These are phyloP conservation scores for Penicillium sp. DNA, from an alignment of 2,329 filamentous ascomycete genomes.

Conservation along the genomic window DNA sequence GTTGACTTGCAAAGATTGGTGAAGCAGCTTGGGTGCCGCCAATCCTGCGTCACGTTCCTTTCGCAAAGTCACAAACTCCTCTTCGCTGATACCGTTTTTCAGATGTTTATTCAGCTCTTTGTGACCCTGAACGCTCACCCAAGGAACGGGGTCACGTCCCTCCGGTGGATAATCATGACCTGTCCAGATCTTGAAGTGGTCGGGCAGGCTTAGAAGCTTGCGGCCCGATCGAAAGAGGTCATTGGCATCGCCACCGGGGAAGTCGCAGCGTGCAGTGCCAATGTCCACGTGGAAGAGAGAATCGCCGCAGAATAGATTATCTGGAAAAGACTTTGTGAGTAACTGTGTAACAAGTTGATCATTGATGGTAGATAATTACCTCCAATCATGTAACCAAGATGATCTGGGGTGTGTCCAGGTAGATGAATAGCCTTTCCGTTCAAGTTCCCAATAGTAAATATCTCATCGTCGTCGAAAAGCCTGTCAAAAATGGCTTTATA, in stretches of 20 bases:
- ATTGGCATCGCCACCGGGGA: conserved; percentile 51
- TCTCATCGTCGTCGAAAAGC: conserved; percentile 56
- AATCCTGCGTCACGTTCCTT: conserved; percentile 46
- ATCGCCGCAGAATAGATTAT: conserved; percentile 54
- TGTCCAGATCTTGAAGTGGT: conserved; percentile 51
- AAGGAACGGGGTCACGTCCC: conserved; percentile 40
- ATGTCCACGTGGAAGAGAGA: conserved; percentile 55
- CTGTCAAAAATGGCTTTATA: conserved; percentile 52
- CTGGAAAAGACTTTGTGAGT: conserved; percentile 28
- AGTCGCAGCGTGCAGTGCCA: conserved; percentile 55
- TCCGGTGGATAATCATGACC: conserved; percentile 56
- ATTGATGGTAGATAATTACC: conserved; percentile 15
- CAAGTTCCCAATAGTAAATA: conserved; percentile 53
- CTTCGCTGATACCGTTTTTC: conserved; percentile 40
- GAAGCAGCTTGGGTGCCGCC: conserved; percentile 48
- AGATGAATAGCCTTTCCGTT: conserved; percentile 54
- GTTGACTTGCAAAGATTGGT: conserved; percentile 54
- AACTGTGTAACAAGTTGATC: background rate
- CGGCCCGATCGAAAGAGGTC: conserved; percentile 48
- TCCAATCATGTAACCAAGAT: conserved; percentile 60
- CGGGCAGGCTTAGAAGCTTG: conserved; percentile 45
- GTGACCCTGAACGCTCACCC: conserved; percentile 49
- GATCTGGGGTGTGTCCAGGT: conserved; percentile 63
- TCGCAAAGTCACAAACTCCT: conserved; percentile 48
- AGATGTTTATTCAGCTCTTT: conserved; percentile 51